A percentile compares a stretch with the other conserved stretches of the same genome.
Evolutionary conservation across 805 yeast genomes (phyloP).

Genomic region (Myxozyma vanderwaltii): DNA sequence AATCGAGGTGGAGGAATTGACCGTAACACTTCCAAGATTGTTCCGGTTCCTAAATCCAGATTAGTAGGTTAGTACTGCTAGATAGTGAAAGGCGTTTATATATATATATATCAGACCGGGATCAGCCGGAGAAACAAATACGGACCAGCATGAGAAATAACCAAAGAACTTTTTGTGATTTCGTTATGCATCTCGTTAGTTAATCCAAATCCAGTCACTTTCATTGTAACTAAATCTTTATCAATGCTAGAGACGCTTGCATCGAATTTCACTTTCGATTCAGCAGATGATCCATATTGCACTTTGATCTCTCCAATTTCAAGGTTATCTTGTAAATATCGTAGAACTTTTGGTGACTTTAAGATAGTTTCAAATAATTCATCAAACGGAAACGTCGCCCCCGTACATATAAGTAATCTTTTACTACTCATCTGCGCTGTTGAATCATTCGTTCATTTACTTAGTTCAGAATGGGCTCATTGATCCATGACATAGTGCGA

Average conservation of each 20-base stretch:
- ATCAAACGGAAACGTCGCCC: slow-evolving; percentile 86
- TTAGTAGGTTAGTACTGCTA: too few relatives aligned
- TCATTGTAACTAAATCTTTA: background rate
- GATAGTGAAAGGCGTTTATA: background rate
- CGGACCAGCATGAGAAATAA: slow-evolving; percentile 79
- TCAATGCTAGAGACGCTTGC: slow-evolving; percentile 12
- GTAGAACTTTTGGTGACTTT: slow-evolving; percentile 41
- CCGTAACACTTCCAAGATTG: slow-evolving; percentile 77
- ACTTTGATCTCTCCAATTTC: slow-evolving; percentile 51
- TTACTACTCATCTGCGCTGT: background rate
- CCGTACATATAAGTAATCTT: slow-evolving; percentile 68
- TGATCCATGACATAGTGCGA: background rate
- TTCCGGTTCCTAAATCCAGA: slow-evolving; percentile 89
- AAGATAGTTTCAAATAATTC: slow-evolving; percentile 54
- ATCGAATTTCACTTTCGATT: slow-evolving; percentile 36
- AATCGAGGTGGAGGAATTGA: slow-evolving; percentile 49
- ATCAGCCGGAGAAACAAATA: background rate
- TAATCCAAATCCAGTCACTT: slow-evolving; percentile 53
- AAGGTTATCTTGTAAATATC: slow-evolving; percentile 38
- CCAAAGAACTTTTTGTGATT: slow-evolving; percentile 55
- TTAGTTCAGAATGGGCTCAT: background rate
- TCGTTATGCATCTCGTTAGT: slow-evolving; percentile 47
- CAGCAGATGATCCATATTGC: slow-evolving; percentile 59
- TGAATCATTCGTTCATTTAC: background rate
- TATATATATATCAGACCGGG: background rate